phyloP scores from a whole-genome alignment of 2,329 filamentous ascomycete species.

The Daldinia eschscholtzii region DNA sequence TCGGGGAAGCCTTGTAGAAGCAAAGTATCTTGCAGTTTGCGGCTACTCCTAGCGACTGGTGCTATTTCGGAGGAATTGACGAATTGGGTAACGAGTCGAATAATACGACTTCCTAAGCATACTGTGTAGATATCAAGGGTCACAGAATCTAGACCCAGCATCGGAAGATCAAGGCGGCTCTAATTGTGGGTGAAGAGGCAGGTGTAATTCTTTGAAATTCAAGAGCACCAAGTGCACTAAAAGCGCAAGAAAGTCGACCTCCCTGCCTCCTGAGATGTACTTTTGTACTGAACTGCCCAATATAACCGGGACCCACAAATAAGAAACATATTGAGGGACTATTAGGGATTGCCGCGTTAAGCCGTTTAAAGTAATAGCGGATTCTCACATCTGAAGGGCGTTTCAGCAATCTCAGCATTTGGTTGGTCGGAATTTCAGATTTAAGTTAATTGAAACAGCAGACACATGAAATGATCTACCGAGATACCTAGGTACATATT shows the following conservation, averaged over 20 bases:
- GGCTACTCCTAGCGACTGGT: slow-evolving; percentile 21
- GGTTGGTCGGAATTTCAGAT: slow-evolving; percentile 30
- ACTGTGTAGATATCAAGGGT: background rate
- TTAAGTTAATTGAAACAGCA: slow-evolving; percentile 39
- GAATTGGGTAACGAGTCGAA: slow-evolving; percentile 3
- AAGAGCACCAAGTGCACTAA: background rate
- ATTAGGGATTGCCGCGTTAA: slow-evolving; percentile 19
- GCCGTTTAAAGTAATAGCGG: slow-evolving; percentile 24
- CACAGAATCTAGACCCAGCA: background rate
- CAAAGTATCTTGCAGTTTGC: slow-evolving; percentile 7
- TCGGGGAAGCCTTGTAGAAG: slow-evolving; percentile 7
- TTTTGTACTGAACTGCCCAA: background rate
- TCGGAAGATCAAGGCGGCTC: background rate
- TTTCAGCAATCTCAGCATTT: slow-evolving; percentile 27
- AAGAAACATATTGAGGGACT: slow-evolving; percentile 26
- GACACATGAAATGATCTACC: slow-evolving; percentile 6
- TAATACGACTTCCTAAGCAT: slow-evolving; percentile 3
- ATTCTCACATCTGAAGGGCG: slow-evolving; percentile 36
- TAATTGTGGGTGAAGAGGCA: background rate
- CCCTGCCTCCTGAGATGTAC: background rate
- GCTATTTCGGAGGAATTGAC: slow-evolving; percentile 20
- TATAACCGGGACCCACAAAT: slow-evolving; percentile 14
- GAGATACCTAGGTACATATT: slow-evolving; percentile 1
- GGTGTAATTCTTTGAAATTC: background rate
- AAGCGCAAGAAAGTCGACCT: background rate